Conservation (phyloP, 164 flowering plant genomes). For the Chimonanthus praecox region DNA sequence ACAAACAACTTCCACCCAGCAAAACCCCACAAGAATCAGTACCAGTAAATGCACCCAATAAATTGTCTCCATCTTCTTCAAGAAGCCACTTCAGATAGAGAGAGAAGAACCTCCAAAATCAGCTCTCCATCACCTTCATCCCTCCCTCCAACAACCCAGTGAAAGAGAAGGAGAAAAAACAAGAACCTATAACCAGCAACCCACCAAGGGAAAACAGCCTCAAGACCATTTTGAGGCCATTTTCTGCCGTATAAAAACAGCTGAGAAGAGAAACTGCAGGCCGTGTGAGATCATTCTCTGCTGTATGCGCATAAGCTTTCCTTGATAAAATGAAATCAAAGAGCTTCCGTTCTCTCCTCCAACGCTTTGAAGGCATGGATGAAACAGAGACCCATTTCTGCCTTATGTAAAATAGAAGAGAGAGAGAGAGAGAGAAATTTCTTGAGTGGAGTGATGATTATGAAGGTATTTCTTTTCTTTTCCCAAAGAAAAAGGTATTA, state of each 20-base stretch:
- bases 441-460: too few relatives aligned
- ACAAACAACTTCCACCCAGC: slow-evolving; percentile 23
- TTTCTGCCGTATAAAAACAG: background rate
- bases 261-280: background rate
- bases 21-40: slow-evolving; percentile 29
- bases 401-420: too few relatives aligned
- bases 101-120: background rate
- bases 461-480: too few relatives aligned
- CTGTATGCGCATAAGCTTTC: too few relatives aligned
- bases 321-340: too few relatives aligned
- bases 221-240: too few relatives aligned
- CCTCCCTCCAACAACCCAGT: background rate
- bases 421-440: too few relatives aligned
- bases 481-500: too few relatives aligned
- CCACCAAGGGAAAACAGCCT: background rate
- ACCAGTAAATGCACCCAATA: slow-evolving; percentile 29
- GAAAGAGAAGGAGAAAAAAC: background rate
- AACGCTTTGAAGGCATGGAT: too few relatives aligned
- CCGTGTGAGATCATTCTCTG: background rate
- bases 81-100: background rate
- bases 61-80: slow-evolving; percentile 1
- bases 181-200: background rate
- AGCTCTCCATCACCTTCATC: background rate
- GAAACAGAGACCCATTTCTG: too few relatives aligned
- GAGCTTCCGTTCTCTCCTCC: too few relatives aligned